These are phyloP conservation scores for Pseudonitzschia pungens DNA, from an alignment of 108 stramenopile species.

Conservation along the genomic window DNA sequence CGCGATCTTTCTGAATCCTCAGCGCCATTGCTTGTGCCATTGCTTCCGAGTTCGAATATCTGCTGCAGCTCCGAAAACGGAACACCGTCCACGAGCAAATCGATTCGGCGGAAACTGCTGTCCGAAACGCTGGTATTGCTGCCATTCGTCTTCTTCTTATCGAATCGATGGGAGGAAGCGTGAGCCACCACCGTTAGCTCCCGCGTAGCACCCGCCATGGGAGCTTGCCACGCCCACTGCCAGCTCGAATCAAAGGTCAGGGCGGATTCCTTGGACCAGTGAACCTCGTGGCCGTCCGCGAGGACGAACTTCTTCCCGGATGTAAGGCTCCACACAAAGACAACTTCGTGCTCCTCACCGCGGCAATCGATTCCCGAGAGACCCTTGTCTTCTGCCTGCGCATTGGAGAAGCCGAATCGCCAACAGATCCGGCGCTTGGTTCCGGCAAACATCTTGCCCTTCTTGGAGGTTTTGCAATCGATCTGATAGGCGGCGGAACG, in stretches of 20 bases:
- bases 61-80: constrained; percentile 76
- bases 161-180: constrained; percentile 47
- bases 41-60: constrained; percentile 69
- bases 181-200: constrained; percentile 52
- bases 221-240: constrained; percentile 31
- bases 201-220: constrained; percentile 44
- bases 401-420: constrained; percentile 78
- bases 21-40: neutral
- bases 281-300: constrained; percentile 69
- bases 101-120: constrained; percentile 53
- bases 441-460: constrained; percentile 64
- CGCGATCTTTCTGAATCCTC: neutral
- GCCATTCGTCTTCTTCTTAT: constrained; percentile 10
- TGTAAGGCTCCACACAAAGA: constrained; percentile 73
- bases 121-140: neutral
- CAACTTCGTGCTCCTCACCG: constrained; percentile 84
- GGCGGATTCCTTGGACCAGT: constrained; percentile 43
- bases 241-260: constrained; percentile 52
- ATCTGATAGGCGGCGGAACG: constrained; percentile 10
- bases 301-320: constrained; percentile 69
- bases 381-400: constrained; percentile 48
- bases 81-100: constrained; percentile 70
- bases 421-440: constrained; percentile 80
- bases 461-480: constrained; percentile 30
- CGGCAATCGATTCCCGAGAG: constrained; percentile 64